Evolutionary conservation across 2,329 filamentous ascomycete genomes (phyloP).

Genomic region (Akanthomyces uredinophilus): DNA sequence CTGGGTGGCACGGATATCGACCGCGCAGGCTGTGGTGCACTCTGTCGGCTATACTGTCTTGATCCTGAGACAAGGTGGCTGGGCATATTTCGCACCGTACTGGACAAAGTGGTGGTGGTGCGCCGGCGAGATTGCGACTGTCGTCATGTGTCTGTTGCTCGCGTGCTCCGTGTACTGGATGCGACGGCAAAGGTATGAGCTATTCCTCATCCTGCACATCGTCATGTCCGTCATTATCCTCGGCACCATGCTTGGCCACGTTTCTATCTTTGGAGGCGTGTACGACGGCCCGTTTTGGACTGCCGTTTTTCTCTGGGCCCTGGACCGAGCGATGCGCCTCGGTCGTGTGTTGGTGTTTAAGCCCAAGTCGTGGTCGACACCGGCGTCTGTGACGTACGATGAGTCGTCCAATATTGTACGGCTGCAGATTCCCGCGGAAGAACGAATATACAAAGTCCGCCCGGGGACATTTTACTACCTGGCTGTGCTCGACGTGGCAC

Average conservation of each 20-base stretch:
- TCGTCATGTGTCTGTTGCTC: slow-evolving; percentile 41
- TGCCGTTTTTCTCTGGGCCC: slow-evolving; percentile 43
- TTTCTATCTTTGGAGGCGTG: slow-evolving; percentile 46
- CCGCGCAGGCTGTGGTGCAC: slow-evolving; percentile 57
- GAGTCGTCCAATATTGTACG: slow-evolving; percentile 37
- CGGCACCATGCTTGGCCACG: slow-evolving; percentile 46
- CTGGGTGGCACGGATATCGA: slow-evolving; percentile 58
- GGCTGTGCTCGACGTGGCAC: slow-evolving; percentile 34
- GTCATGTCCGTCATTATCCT: slow-evolving; percentile 45
- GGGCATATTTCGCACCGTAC: slow-evolving; percentile 31
- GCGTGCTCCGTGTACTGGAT: slow-evolving; percentile 47
- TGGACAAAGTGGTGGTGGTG: slow-evolving; percentile 45
- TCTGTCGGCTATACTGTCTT: slow-evolving; percentile 53
- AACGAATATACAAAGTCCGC: slow-evolving; percentile 28
- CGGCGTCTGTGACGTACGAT: slow-evolving; percentile 31
- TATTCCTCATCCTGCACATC: slow-evolving; percentile 47
- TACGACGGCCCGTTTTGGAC: slow-evolving; percentile 48
- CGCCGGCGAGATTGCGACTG: slow-evolving; percentile 41
- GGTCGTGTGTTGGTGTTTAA: slow-evolving; percentile 39
- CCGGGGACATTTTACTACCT: slow-evolving; percentile 44
- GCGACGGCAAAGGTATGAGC: slow-evolving; percentile 47
- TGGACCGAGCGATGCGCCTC: slow-evolving; percentile 43
- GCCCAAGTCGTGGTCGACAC: slow-evolving; percentile 31
- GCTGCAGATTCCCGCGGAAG: slow-evolving; percentile 32
- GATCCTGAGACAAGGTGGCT: slow-evolving; percentile 34